phyloP scores from a whole-genome alignment of 257 asterid species.

The Scutellaria galericulata region DNA sequence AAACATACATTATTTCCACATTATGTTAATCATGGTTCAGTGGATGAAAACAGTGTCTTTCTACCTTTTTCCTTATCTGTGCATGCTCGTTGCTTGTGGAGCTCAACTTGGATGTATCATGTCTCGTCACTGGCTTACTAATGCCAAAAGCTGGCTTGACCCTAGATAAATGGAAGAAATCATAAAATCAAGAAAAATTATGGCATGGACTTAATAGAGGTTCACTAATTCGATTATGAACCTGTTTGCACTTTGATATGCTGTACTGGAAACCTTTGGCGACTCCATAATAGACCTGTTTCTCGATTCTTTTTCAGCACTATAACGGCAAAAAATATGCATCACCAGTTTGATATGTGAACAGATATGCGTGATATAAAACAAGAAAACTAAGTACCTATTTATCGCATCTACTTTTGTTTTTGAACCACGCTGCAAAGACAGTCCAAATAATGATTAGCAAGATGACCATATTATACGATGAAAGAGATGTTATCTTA shows the following conservation, averaged over 20 bases:
- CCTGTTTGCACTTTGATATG: conserved; percentile 53
- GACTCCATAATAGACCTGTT: conserved; percentile 18
- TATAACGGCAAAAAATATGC: conserved; percentile 15
- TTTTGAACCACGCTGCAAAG: conserved; percentile 42
- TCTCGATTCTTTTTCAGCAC: conserved; percentile 39
- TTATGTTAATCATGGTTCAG: background rate
- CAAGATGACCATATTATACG: background rate
- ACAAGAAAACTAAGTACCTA: conserved; percentile 48
- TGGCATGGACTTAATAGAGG: background rate
- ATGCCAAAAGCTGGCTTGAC: conserved; percentile 37
- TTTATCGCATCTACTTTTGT: conserved; percentile 38
- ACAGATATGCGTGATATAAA: background rate
- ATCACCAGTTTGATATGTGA: background rate
- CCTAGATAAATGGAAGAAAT: conserved; percentile 39
- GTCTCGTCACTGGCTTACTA: conserved; percentile 38
- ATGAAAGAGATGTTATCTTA: no score
- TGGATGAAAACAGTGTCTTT: background rate
- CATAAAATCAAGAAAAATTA: conserved; percentile 29
- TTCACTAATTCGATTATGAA: conserved; percentile 26
- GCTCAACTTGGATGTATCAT: conserved; percentile 39
- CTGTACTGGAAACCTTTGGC: conserved; percentile 36
- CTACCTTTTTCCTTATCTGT: conserved; percentile 53
- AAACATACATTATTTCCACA: background rate
- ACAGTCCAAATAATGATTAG: background rate
- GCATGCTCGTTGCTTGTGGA: no score